A percentile compares a stretch with the other conserved stretches of the same genome.
These are phyloP conservation scores for Henningerozyma blattae DNA, from an alignment of 805 yeast species.

Conservation along the genomic window DNA sequence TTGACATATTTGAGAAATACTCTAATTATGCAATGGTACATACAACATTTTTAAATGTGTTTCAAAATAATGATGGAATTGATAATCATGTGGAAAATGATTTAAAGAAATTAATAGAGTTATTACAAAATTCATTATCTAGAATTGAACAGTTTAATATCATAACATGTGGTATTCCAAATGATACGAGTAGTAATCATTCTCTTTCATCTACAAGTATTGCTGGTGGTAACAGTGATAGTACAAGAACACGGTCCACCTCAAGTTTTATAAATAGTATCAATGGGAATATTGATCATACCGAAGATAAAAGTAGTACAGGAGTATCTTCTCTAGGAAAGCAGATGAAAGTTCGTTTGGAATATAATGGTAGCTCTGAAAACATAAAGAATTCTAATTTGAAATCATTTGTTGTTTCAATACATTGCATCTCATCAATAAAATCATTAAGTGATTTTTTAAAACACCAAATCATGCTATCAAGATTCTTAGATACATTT, in stretches of 20 bases:
- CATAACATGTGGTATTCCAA: conserved; percentile 28
- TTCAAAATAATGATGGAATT: conserved; percentile 23
- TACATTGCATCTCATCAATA: conserved; percentile 44
- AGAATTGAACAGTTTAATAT: conserved; percentile 67
- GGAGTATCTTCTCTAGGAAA: conserved; percentile 56
- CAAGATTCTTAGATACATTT: conserved; percentile 14
- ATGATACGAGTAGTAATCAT: too few relatives aligned
- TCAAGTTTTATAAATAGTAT: too few relatives aligned
- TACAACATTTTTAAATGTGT: conserved; percentile 32
- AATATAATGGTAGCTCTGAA: conserved; percentile 25
- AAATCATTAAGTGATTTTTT: conserved; percentile 33
- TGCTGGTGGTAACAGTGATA: too few relatives aligned
- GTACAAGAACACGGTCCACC: too few relatives aligned
- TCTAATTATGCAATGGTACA: conserved; percentile 4
- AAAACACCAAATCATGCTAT: conserved; percentile 25
- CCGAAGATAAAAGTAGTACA: too few relatives aligned
- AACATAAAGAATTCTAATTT: conserved; percentile 17
- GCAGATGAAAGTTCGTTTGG: conserved; percentile 51
- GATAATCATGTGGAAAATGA: too few relatives aligned
- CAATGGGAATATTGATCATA: too few relatives aligned
- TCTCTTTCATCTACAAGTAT: too few relatives aligned
- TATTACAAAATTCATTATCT: conserved; percentile 62
- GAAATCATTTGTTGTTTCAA: conserved; percentile 24
- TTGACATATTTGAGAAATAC: conserved; percentile 13
- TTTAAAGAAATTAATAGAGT: conserved; percentile 36